These are phyloP conservation scores for Talaromyces albobiverticillius DNA, from an alignment of 2,329 filamentous ascomycete species.

Conservation along the genomic window DNA sequence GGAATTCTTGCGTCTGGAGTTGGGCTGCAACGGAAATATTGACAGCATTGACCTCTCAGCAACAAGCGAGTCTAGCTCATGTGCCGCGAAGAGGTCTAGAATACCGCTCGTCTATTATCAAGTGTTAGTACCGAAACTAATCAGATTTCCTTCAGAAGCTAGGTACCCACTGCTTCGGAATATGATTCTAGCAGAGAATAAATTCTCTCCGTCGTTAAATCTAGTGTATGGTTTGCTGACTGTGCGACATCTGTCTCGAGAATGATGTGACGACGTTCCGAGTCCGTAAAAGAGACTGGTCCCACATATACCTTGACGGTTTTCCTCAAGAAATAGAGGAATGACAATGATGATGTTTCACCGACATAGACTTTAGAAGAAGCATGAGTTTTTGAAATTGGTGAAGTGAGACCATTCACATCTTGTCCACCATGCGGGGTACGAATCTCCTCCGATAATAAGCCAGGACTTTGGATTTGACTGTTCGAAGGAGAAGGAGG, in stretches of 20 bases:
- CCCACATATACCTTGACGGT: neutral
- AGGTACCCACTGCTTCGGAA: neutral
- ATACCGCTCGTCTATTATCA: neutral
- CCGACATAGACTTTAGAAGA: neutral
- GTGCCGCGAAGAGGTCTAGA: neutral
- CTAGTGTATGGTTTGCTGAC: neutral
- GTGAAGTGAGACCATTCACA: neutral
- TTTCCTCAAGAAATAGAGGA: neutral
- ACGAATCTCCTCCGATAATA: neutral
- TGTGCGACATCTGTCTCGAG: neutral
- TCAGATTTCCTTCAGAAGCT: neutral
- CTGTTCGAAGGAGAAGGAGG: neutral
- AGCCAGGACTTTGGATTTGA: neutral
- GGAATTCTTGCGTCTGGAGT: neutral
- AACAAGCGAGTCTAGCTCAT: neutral
- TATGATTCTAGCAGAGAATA: neutral
- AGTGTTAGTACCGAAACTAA: neutral
- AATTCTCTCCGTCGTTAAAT: neutral
- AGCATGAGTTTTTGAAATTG: neutral
- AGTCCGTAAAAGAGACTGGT: neutral
- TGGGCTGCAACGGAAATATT: neutral
- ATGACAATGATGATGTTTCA: neutral
- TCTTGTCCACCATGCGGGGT: neutral
- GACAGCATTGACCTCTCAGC: neutral
- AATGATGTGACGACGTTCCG: neutral